Evolutionary conservation across 2,329 filamentous ascomycete species (phyloP), one percentile per base, ranked within the genome.

Genomic region (Claviceps sp.): DNA sequence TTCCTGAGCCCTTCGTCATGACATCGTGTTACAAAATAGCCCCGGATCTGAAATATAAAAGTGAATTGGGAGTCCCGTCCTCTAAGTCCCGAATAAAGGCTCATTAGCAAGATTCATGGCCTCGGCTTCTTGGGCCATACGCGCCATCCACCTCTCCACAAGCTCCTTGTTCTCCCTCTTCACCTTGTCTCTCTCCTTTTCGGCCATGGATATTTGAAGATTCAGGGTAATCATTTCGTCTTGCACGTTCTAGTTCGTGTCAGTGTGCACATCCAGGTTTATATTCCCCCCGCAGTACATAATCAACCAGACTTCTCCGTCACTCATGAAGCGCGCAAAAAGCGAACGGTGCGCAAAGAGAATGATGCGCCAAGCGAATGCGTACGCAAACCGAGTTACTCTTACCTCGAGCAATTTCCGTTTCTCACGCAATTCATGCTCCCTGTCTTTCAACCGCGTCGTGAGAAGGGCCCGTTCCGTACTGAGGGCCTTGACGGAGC

Each of bases 191-290:
- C 78, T 75, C 62, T 82, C 81, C 64, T 90, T 79, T 65, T 94
- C 89, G 3, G 85, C 83, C 73, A 96, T 80, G 59, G 93, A 89
- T 44, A 96, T 75, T 67, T 97, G 87, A 58, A 97, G 74, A 59
- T 90, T 90, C 47, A 96, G 70, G 1, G 88, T 84, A 49, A 95
- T 83, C 68, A 95, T 84, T 67, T 98, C 93, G 67, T 96, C 90
- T 70, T 97, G 91, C 50, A 95, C 84, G 61, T 91, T 79, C 78
- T 85, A 60, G 11, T 46, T 18, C 14, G 30, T 20, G 41, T 42
- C 14, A 20, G 41, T 42, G 41, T 20, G 18, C 13, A 18, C 5
- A 22, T 9, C 13, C 9, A 22, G 6, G 5, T 43, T 41, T 26
- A 24, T 45, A 40, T 44, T 20, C 24, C 22, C 9, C 7, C 26